Evolutionary conservation across 2,329 filamentous ascomycete species (phyloP).

Genomic region (Fusarium torulosum): DNA sequence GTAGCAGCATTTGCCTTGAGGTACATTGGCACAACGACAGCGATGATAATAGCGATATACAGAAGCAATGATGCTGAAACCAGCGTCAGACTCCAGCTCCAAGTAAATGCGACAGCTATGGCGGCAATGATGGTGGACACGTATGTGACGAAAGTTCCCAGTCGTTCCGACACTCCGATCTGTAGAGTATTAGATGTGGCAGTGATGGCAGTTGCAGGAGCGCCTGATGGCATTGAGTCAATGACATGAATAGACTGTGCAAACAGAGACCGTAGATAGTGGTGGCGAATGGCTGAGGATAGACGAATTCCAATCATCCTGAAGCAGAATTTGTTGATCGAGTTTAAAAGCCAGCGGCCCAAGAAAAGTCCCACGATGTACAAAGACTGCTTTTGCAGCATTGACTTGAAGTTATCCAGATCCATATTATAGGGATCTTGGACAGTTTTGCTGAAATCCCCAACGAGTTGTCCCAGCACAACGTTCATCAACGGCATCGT

Average conservation of each 20-base stretch:
- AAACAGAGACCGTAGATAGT: constrained; percentile 65
- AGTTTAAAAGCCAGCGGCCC: constrained; percentile 38
- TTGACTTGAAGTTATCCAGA: constrained; percentile 16
- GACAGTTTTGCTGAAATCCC: constrained; percentile 44
- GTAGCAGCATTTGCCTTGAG: constrained; percentile 38
- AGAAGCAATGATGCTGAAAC: constrained; percentile 62
- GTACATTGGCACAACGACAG: constrained; percentile 42
- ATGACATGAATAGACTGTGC: constrained; percentile 62
- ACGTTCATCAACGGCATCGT: constrained; percentile 54
- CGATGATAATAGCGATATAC: constrained; percentile 54
- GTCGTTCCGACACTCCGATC: constrained; percentile 65
- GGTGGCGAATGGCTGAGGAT: constrained; percentile 62
- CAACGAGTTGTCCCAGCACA: constrained; percentile 51
- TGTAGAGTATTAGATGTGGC: constrained; percentile 66
- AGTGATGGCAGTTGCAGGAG: constrained; percentile 65
- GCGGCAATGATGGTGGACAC: constrained; percentile 59
- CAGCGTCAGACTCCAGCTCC: constrained; percentile 64
- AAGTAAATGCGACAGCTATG: constrained; percentile 63
- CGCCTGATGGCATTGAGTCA: constrained; percentile 63
- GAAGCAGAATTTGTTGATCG: constrained; percentile 50
- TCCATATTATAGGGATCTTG: constrained; percentile 40
- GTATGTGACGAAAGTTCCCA: constrained; percentile 59
- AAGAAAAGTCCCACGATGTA: constrained; percentile 43
- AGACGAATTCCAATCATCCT: constrained; percentile 63
- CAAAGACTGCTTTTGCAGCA: constrained; percentile 41